Percentiles rank a stretch among this genome's conserved stretches.
Conservation (phyloP, 2,329 filamentous ascomycete genomes). For the Coniella lustricola region DNA sequence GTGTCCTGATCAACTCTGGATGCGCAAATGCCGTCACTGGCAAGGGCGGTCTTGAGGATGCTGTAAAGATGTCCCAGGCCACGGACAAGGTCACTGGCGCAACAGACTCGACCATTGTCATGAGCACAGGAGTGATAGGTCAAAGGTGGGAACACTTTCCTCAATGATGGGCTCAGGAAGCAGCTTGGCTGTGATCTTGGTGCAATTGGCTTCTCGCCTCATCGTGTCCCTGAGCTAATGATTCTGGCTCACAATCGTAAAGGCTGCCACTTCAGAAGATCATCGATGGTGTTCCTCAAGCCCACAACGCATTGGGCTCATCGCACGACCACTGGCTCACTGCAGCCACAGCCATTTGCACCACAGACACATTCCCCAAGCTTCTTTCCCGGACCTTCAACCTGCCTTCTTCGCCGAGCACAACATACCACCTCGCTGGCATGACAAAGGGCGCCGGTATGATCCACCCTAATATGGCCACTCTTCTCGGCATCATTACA, state of each 20-base stretch:
- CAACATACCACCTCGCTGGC: conserved; percentile 78
- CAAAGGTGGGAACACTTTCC: conserved; percentile 54
- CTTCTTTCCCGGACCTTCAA: conserved; percentile 78
- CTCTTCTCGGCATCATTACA: conserved; percentile 81
- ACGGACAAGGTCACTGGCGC: conserved; percentile 59
- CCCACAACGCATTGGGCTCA: conserved; percentile 62
- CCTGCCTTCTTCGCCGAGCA: conserved; percentile 69
- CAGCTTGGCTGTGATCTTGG: not conserved
- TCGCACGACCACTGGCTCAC: conserved; percentile 81
- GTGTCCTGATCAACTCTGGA: conserved; percentile 88
- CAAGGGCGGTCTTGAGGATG: conserved; percentile 81
- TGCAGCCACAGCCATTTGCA: conserved; percentile 88
- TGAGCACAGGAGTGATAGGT: conserved; percentile 98
- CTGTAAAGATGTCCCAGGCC: conserved; percentile 70
- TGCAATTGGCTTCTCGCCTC: not conserved
- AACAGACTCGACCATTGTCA: conserved; percentile 67
- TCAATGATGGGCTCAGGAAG: conserved; percentile 13
- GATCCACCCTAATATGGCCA: conserved; percentile 99
- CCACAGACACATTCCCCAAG: conserved; percentile 97
- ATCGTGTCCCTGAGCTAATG: not conserved
- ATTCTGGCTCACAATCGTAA: conserved; percentile 11
- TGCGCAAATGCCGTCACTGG: conserved; percentile 97
- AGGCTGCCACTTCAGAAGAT: conserved; percentile 90
- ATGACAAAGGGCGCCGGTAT: conserved; percentile 82
- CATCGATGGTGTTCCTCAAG: conserved; percentile 69